These are phyloP conservation scores for Cyathus striatus DNA, from an alignment of 768 basidiomycete species.

Conservation along the genomic window DNA sequence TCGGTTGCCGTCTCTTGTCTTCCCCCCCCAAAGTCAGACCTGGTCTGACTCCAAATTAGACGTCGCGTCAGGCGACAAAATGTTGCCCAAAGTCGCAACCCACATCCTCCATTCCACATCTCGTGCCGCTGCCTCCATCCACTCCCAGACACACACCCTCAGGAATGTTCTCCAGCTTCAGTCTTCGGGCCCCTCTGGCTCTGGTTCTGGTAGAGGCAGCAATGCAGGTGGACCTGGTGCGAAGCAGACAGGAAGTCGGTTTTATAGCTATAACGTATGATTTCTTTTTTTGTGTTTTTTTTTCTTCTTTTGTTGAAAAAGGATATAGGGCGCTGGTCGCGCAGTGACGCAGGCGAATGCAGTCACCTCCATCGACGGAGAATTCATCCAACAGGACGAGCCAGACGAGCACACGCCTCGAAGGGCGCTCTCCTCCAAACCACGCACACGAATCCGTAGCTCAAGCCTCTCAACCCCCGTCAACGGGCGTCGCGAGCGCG, in stretches of 20 bases:
- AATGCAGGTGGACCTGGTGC: constrained; percentile 65
- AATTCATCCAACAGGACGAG: constrained; percentile 49
- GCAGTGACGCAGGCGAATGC: constrained; percentile 70
- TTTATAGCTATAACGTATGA: constrained; percentile 65
- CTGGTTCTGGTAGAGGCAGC: constrained; percentile 42
- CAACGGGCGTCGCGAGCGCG: constrained; percentile 33
- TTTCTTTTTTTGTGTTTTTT: constrained; percentile 2
- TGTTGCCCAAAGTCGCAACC: constrained; percentile 85
- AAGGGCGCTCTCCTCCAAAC: constrained; percentile 17
- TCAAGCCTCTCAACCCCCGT: constrained; percentile 52
- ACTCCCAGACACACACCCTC: constrained; percentile 66
- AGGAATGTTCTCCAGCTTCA: constrained; percentile 75
- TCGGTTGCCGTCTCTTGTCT: background rate
- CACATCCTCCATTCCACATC: constrained; percentile 71
- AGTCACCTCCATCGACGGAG: constrained; percentile 48
- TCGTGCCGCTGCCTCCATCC: constrained; percentile 71
- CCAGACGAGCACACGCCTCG: constrained; percentile 40
- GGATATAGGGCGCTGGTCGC: constrained; percentile 56
- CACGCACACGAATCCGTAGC: constrained; percentile 45
- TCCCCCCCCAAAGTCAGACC: background rate
- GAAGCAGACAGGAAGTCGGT: constrained; percentile 69
- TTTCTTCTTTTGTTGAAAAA: constrained; percentile 1
- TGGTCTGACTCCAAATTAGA: background rate
- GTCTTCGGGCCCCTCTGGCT: constrained; percentile 39
- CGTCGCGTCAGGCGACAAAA: too few relatives aligned